Conservation (phyloP, 1,284 basidiomycete species). For the Inonotus obliquus region DNA sequence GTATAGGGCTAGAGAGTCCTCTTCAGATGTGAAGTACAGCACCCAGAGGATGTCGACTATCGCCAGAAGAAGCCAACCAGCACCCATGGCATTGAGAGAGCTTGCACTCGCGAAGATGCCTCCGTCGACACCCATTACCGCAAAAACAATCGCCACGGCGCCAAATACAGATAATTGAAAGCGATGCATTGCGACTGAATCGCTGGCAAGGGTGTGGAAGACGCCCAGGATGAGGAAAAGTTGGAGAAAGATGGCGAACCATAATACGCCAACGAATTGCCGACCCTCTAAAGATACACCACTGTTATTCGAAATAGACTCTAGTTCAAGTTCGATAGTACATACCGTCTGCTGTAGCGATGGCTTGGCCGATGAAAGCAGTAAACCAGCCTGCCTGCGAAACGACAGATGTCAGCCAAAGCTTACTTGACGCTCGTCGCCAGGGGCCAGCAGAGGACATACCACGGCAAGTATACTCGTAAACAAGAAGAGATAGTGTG, state of each 20-base stretch:
- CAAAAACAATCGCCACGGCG: constrained; percentile 83
- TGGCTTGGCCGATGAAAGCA: constrained; percentile 82
- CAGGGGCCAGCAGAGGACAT: constrained; percentile 28
- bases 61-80: constrained; percentile 90
- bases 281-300: constrained; percentile 34
- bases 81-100: constrained; percentile 78
- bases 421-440: constrained; percentile 4
- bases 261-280: constrained; percentile 60
- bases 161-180: constrained; percentile 88
- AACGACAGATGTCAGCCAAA: constrained; percentile 12
- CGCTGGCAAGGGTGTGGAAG: constrained; percentile 77
- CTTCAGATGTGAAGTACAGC: constrained; percentile 93
- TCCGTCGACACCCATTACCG: constrained; percentile 71
- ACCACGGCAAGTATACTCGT: constrained; percentile 81
- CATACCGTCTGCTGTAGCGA: constrained; percentile 63
- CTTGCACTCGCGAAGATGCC: constrained; percentile 52
- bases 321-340: constrained; percentile 19
- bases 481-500: constrained; percentile 86
- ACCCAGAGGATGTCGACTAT: constrained; percentile 94
- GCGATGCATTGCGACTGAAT: constrained; percentile 80
- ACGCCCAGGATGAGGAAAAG: constrained; percentile 79
- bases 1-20: constrained; percentile 80
- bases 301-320: background rate
- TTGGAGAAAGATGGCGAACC: constrained; percentile 92
- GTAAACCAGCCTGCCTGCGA: constrained; percentile 83